Evolutionary conservation across 2,329 filamentous ascomycete species (phyloP), one percentile per base, ranked within the genome.

Genomic region (Rhynchosporium agropyri): DNA sequence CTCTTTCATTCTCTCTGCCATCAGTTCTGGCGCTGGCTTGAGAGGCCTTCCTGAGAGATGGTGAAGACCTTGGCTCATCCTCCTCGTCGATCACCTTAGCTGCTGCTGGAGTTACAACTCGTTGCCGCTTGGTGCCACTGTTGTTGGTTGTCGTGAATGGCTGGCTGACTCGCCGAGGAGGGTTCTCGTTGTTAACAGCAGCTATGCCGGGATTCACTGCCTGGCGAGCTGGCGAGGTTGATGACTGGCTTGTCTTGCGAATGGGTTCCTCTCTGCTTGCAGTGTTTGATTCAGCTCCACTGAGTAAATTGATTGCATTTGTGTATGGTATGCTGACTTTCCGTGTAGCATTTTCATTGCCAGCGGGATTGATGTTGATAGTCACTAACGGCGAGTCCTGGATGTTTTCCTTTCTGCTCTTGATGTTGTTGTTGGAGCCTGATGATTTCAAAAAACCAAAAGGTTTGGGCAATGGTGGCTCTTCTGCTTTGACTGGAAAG

Each of bases 11-110:
- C 13, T 69, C 67, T 26, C 65, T 67, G n/a, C 31, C 48, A 13
- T 69, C 69, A 8, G 62, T 53, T 58, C 60, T 65, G n/a, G 53
- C 36, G 40, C 48, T 64, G 42, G 43, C 65, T 33, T 63, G 65
- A 38, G 71, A 73, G 0, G 61, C 58, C 55, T 72, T 72, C 48
- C 71, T 60, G 10, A 68, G 31, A 1, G 69, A 64, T 15, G 72
- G 70, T 15, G 71, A 71, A 28, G 56, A 67, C 55, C 75, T 75
- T 40, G 78, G 76, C 64, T 82, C 79, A 48, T 82, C 78, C 56
- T 83, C 79, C 26, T 80, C 78, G 45, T 81, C 81, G 15, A 81
- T 77, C 8, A 71, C 77, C 65, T 78, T 80, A n/a, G 74, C 70
- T 42, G 80, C 79, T 2, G 75, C 76, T 7, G 80, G 79, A 0